Evolutionary conservation across 352 stramenopile species (phyloP).

Genomic region (Pythium phragmitis): DNA sequence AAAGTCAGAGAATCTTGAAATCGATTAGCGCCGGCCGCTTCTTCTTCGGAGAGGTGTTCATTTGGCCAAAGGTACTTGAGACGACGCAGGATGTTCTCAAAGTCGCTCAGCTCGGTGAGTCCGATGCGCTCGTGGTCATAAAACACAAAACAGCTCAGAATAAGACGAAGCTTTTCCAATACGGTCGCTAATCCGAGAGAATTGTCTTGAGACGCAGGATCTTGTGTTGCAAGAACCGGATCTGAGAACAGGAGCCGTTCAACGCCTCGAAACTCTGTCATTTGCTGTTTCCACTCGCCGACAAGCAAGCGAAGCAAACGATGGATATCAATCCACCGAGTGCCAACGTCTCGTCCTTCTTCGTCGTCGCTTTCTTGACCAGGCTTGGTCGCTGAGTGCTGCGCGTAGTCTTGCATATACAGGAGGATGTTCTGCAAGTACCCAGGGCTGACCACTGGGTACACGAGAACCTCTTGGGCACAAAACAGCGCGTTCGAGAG

Average conservation of each 20-base stretch:
- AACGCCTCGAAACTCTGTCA: constrained; percentile 43
- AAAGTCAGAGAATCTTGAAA: constrained; percentile 45
- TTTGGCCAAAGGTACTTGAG: constrained; percentile 69
- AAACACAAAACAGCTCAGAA: constrained; percentile 75
- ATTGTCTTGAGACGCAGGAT: constrained; percentile 2
- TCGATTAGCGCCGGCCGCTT: constrained; percentile 27
- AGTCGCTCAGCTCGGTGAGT: constrained; percentile 46
- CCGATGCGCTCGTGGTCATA: constrained; percentile 64
- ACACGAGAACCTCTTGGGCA: constrained; percentile 67
- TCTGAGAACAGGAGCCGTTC: constrained; percentile 52
- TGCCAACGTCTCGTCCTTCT: not conserved
- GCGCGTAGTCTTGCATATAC: constrained; percentile 53
- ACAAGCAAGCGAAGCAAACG: constrained; percentile 63
- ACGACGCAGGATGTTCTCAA: constrained; percentile 50
- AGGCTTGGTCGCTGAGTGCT: constrained; percentile 30
- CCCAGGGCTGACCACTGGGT: constrained; percentile 62
- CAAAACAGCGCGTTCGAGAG: constrained; percentile 56
- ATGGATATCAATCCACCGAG: constrained; percentile 63
- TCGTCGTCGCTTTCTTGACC: not conserved
- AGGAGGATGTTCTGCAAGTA: constrained; percentile 59
- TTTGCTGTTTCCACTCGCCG: constrained; percentile 72
- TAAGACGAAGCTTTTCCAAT: constrained; percentile 55
- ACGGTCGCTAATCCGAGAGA: not conserved
- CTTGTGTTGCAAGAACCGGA: constrained; percentile 20
- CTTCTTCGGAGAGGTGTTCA: constrained; percentile 35